phyloP scores from a whole-genome alignment of 768 basidiomycete species.

The Lactifluus pinguis region DNA sequence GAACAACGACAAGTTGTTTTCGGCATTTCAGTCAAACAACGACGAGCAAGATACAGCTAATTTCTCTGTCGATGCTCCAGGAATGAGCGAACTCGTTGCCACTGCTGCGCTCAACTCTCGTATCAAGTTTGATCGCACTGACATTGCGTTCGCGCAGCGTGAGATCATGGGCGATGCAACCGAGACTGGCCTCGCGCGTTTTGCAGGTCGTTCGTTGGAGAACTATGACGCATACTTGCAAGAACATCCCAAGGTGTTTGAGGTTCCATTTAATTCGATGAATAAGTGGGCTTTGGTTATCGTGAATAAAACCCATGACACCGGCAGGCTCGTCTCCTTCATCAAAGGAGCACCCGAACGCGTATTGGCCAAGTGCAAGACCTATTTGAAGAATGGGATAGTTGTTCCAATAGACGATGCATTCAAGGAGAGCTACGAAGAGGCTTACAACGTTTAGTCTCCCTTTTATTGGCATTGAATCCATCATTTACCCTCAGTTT shows the following conservation, averaged over 20 bases:
- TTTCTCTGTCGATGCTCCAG: slow-evolving; percentile 43
- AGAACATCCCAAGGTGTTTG: slow-evolving; percentile 51
- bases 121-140: slow-evolving; percentile 58
- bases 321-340: slow-evolving; percentile 43
- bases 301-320: slow-evolving; percentile 46
- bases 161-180: slow-evolving; percentile 65
- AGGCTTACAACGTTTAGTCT: slow-evolving; percentile 47
- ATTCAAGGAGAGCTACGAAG: slow-evolving; percentile 46
- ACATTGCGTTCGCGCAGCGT: slow-evolving; percentile 53
- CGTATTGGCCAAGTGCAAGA: slow-evolving; percentile 53
- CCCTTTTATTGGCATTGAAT: not conserved
- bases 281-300: slow-evolving; percentile 70
- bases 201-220: slow-evolving; percentile 46
- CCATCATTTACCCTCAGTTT: not conserved
- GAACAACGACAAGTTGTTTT: slow-evolving; percentile 53
- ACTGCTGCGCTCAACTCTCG: slow-evolving; percentile 59
- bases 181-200: slow-evolving; percentile 62
- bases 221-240: slow-evolving; percentile 49
- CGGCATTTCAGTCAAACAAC: slow-evolving; percentile 62
- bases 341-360: slow-evolving; percentile 68
- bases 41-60: slow-evolving; percentile 43
- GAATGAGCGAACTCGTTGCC: slow-evolving; percentile 60
- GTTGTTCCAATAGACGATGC: slow-evolving; percentile 42
- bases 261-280: slow-evolving; percentile 65
- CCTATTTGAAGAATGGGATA: slow-evolving; percentile 46